Evolutionary conservation across 1,284 basidiomycete genomes (phyloP).

Genomic region (Sanghuangporus weigelae): DNA sequence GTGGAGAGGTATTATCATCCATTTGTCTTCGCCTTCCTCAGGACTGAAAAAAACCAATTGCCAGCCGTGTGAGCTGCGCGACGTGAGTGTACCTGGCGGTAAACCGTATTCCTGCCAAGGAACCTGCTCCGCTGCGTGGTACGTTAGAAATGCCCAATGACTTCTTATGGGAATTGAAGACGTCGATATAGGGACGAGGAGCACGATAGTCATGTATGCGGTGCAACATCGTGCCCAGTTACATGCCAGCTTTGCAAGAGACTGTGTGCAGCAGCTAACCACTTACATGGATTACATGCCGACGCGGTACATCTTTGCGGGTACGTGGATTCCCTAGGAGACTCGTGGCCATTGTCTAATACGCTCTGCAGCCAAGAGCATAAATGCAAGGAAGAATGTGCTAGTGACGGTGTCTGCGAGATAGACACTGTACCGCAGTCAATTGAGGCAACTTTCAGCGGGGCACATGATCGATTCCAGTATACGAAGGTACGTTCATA

Average conservation of each 20-base stretch:
- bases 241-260: constrained; percentile 49
- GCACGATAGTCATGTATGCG: constrained; percentile 45
- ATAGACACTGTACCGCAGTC: constrained; percentile 54
- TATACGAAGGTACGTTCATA: constrained; percentile 39
- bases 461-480: constrained; percentile 40
- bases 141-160: constrained; percentile 12
- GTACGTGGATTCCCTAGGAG: constrained; percentile 30
- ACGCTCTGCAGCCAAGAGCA: constrained; percentile 40
- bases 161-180: neutral
- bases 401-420: constrained; percentile 45
- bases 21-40: neutral
- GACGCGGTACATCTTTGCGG: constrained; percentile 52
- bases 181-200: constrained; percentile 34
- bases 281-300: constrained; percentile 45
- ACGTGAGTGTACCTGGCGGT: constrained; percentile 30
- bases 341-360: neutral
- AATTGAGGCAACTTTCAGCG: constrained; percentile 50
- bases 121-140: constrained; percentile 42
- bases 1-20: constrained; percentile 40
- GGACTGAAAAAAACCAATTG: neutral
- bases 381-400: constrained; percentile 38
- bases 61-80: constrained; percentile 42
- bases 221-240: constrained; percentile 43
- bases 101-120: constrained; percentile 36
- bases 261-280: constrained; percentile 41